These are phyloP conservation scores for Adansonia gregorii DNA, from an alignment of 441 rosid species.

Conservation along the genomic window DNA sequence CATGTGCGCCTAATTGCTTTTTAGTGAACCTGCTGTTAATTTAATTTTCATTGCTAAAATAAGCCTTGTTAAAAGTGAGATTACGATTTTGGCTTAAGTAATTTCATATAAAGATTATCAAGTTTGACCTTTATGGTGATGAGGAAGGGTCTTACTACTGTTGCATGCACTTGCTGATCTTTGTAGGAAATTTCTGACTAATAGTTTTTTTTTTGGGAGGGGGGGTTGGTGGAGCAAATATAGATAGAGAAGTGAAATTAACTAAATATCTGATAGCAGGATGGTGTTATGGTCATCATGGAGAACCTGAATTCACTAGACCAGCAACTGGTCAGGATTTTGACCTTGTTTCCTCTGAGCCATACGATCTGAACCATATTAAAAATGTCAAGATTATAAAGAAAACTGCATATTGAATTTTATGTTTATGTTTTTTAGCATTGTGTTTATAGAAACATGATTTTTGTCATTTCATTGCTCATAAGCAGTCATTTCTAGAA, in stretches of 20 bases:
- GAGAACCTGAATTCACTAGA: not conserved
- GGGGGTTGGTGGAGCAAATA: not conserved
- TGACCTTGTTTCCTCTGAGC: not conserved
- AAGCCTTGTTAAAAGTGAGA: not conserved
- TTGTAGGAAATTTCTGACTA: not conserved
- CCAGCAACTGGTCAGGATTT: not conserved
- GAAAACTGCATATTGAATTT: slow-evolving; percentile 9
- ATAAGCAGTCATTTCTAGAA: not conserved
- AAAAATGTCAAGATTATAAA: not conserved
- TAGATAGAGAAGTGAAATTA: slow-evolving; percentile 3
- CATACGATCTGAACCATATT: not conserved
- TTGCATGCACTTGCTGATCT: not conserved
- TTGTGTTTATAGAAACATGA: not conserved
- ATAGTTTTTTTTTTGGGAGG: not conserved
- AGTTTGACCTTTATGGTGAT: not conserved
- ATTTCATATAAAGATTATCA: not conserved
- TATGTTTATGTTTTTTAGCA: not conserved
- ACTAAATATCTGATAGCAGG: not conserved
- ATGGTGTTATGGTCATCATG: not conserved
- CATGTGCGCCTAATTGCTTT: not conserved
- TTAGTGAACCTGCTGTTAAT: not conserved
- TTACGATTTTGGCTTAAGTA: not conserved
- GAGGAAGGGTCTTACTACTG: not conserved
- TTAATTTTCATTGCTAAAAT: slow-evolving; percentile 3
- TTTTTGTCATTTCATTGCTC: not conserved